Evolutionary conservation across 495 filamentous ascomycete species (phyloP).

Genomic region (Xylaria sp.): DNA sequence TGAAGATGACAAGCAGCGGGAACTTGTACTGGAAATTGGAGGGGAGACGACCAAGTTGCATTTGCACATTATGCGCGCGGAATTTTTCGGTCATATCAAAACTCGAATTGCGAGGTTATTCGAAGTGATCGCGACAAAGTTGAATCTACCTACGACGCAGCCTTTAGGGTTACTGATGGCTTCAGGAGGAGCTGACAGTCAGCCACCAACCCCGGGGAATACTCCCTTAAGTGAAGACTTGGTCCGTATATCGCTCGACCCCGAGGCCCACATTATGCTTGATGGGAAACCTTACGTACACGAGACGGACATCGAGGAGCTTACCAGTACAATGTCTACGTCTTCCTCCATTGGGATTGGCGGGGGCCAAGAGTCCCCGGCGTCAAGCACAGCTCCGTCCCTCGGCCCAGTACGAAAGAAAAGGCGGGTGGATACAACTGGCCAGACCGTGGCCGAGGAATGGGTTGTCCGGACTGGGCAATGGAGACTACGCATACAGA

Average conservation of each 20-base stretch:
- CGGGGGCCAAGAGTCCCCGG: conserved; percentile 44
- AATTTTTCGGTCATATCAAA: conserved; percentile 74
- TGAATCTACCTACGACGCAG: conserved; percentile 71
- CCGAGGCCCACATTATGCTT: conserved; percentile 73
- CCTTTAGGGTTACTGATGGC: conserved; percentile 74
- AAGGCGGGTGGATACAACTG: conserved; percentile 51
- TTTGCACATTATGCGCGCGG: conserved; percentile 59
- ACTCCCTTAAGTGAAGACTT: conserved; percentile 73
- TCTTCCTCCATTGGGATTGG: conserved; percentile 44
- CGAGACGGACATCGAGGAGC: conserved; percentile 37
- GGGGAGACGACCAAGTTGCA: conserved; percentile 72
- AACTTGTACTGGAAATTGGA: conserved; percentile 82
- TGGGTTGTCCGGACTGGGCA: conserved; percentile 82
- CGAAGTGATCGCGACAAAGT: conserved; percentile 81
- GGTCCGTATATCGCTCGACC: conserved; percentile 70
- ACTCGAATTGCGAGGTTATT: conserved; percentile 75
- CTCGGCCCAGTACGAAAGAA: conserved; percentile 54
- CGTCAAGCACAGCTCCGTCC: conserved; percentile 34
- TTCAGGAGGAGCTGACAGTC: conserved; percentile 54
- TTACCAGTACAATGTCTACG: conserved; percentile 38
- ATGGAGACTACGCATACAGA: conserved; percentile 79
- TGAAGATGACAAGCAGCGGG: conserved; percentile 72
- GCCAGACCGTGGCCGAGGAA: conserved; percentile 49
- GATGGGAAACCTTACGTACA: conserved; percentile 64
- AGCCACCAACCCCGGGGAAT: conserved; percentile 71